Base-by-base conservation (phyloP, 306 rosid species). In the Cucurbita pepo region DNA sequence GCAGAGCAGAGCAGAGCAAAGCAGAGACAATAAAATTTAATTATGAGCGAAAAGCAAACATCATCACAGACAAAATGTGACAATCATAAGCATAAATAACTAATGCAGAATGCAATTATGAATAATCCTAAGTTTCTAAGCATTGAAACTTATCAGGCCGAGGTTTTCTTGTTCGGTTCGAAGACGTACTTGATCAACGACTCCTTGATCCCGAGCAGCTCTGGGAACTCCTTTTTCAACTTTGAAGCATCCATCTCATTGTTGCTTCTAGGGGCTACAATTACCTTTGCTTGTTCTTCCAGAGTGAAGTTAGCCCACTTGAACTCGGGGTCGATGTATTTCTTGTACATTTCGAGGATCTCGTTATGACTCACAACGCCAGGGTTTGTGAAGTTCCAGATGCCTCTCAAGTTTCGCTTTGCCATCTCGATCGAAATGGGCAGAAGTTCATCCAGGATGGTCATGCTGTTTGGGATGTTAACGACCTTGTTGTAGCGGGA, bases 341-440 rank as follows among this genome's bases (percentile, higher is more conserved):
- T 77, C 81, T 82, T 82, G 81, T 86, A 88, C 93, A 88, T 84
- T 87, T 88, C 88, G 2, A 88, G 88, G 73, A 88, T 79, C 85
- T 84, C 90, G 2, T 88, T 88, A 9, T 88, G 94, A 76, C 90
- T 86, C 61, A 86, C 94, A 11, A 78, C 88, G 1, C 94, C 94
- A 0, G 94, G 94, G 53, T 88, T 88, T 71, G 94, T 88, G 82
- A 88, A 86, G 88, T 88, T 88, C 88, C 88, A 88, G 48, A 86
- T 86, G 52, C 90, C 94, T 56, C 82, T 85, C 80, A 84, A 19
- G 83, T 88, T 86, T 58, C 90, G 60, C 83, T 84, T 86, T 4
- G 94, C 94, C 94, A 88, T 86, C 81, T 88, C 90, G 2, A 88
- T 84, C 25, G 94, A 88, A 82, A 88, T 82, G 4, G 90, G 93